phyloP scores from a whole-genome alignment of 2,329 filamentous ascomycete genomes.

The Trichoderma oligosporum region DNA sequence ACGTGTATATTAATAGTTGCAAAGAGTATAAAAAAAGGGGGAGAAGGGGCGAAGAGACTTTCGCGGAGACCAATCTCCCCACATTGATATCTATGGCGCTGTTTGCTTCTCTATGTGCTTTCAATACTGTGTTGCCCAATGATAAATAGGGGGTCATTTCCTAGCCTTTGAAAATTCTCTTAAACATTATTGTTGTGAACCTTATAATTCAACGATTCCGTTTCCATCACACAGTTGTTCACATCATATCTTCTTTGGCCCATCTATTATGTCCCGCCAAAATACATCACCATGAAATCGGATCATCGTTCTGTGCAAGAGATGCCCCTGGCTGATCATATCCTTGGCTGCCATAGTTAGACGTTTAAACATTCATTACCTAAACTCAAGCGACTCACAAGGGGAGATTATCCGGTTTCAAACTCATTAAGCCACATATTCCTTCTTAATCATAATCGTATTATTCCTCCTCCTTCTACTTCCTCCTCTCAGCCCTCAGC shows the following conservation, averaged over 20 bases:
- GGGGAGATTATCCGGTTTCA: constrained; percentile 7
- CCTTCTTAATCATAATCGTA: background rate
- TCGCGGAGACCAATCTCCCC: constrained; percentile 37
- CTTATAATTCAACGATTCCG: too few species aligned
- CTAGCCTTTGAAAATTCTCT: too few species aligned
- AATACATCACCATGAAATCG: background rate
- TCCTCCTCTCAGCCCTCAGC: constrained; percentile 33
- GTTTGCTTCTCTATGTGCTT: background rate
- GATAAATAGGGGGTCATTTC: too few species aligned
- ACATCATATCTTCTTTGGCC: background rate
- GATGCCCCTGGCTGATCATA: too few species aligned
- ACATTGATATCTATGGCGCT: constrained; percentile 21
- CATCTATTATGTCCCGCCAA: background rate
- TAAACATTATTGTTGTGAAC: too few species aligned
- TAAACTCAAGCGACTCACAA: constrained; percentile 34
- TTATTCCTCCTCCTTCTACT: background rate
- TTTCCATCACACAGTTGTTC: too few species aligned
- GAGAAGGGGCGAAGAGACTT: constrained; percentile 21
- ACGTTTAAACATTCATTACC: constrained; percentile 28
- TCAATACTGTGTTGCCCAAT: too few species aligned
- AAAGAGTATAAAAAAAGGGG: constrained; percentile 23
- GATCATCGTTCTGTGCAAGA: background rate
- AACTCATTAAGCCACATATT: background rate
- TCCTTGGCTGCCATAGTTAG: constrained; percentile 28
- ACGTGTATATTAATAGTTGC: constrained; percentile 32